Evolutionary conservation across 169 alveolate species (phyloP).

Genomic region (Cryptosporidium felis): DNA sequence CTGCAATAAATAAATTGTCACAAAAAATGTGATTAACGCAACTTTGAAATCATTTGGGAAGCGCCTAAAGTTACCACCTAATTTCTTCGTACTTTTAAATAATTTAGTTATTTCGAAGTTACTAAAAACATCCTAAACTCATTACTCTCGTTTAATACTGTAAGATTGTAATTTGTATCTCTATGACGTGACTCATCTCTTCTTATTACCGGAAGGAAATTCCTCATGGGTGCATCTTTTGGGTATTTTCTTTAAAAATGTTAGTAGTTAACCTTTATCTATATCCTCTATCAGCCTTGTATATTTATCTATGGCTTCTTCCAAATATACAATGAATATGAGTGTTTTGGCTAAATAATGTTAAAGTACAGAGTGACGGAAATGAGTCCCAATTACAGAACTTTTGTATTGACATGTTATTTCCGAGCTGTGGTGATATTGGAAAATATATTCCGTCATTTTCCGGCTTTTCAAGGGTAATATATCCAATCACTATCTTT

Average conservation of each 20-base stretch:
- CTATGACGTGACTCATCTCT: slow-evolving; percentile 82
- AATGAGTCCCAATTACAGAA: slow-evolving; percentile 76
- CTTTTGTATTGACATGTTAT: slow-evolving; percentile 73
- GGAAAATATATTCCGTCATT: slow-evolving; percentile 81
- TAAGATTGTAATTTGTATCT: slow-evolving; percentile 65
- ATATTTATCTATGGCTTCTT: slow-evolving; percentile 81
- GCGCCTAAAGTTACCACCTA: too few species aligned
- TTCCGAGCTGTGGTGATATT: slow-evolving; percentile 72
- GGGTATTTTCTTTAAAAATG: slow-evolving; percentile 72
- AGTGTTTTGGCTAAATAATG: slow-evolving; percentile 76
- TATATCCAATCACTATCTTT: slow-evolving; percentile 82
- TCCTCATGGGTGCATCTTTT: slow-evolving; percentile 76
- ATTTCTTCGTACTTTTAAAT: too few species aligned
- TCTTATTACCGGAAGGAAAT: slow-evolving; percentile 78
- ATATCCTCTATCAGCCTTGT: slow-evolving; percentile 73
- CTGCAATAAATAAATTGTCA: too few species aligned
- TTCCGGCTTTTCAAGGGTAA: slow-evolving; percentile 80
- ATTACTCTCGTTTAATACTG: too few species aligned
- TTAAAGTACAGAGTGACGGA: slow-evolving; percentile 75
- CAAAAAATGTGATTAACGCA: too few species aligned
- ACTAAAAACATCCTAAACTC: too few species aligned
- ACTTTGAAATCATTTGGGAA: too few species aligned
- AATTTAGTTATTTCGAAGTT: too few species aligned
- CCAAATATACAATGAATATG: slow-evolving; percentile 80
- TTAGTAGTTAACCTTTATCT: slow-evolving; percentile 62